Evolutionary conservation across 257 asterid species (phyloP).

Genomic region (Ligustrum vulgare): DNA sequence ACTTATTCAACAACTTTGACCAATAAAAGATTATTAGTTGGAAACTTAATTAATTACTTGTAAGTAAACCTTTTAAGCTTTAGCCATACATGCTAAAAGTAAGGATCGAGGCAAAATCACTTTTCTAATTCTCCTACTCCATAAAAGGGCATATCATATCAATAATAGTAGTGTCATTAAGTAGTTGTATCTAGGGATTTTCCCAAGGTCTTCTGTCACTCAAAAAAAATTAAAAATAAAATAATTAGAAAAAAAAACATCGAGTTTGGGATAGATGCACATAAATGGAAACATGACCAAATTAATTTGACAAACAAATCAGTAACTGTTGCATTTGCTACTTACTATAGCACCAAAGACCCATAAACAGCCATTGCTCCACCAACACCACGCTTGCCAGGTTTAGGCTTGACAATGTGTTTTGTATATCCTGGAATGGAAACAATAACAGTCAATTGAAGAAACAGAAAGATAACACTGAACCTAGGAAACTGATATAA

Average conservation of each 20-base stretch:
- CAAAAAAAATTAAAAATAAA: background rate
- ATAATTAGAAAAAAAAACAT: background rate
- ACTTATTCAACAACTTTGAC: background rate
- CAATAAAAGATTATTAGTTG: too few species aligned
- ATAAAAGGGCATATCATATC: background rate
- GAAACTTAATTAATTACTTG: background rate
- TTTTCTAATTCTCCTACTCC: background rate
- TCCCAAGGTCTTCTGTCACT: background rate
- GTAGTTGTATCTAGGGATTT: background rate
- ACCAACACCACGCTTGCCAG: slow-evolving; percentile 94
- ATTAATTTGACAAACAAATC: background rate
- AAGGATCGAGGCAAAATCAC: background rate
- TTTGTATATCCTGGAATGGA: slow-evolving; percentile 73
- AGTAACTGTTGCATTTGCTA: slow-evolving; percentile 17
- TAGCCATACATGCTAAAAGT: background rate
- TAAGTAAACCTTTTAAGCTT: background rate
- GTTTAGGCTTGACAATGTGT: slow-evolving; percentile 71
- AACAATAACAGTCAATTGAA: background rate
- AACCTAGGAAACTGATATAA: background rate
- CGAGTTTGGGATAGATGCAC: background rate
- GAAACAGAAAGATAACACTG: background rate
- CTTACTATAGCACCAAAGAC: slow-evolving; percentile 87
- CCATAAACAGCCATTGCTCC: slow-evolving; percentile 92
- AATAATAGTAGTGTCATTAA: background rate
- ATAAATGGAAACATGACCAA: background rate